Evolutionary conservation across 805 yeast genomes (phyloP), one percentile per base, ranked within the genome.

Genomic region (Hanseniaspora hatyaiensis): DNA sequence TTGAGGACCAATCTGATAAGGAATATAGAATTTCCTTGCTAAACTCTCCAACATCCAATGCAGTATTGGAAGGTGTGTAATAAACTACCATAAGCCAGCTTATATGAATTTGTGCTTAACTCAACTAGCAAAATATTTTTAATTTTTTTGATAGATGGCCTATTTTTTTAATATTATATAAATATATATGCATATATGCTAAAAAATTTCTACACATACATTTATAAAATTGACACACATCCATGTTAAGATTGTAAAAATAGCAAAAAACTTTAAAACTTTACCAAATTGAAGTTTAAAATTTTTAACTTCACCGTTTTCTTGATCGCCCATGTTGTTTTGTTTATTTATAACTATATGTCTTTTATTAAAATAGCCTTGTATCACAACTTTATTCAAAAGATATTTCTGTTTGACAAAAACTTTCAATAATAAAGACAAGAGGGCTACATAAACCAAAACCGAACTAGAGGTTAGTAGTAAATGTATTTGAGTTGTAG

Each of bases 1-100:
- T 63, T 4, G 64, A 61, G 32, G 67, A 63, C 47, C 66, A 55
- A 44, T 65, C 63, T 31, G 41, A 54, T 5, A 49, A 51, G 19
- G 55, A 65, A 31, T 63, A 57, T 51, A 53, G 54, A 26, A 50
- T 50, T 23, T 57, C 59, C 3, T 44, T 59, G 12, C 36, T 46
- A 40, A 53, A 52, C 13, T 52, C 58, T 8, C 62, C 64, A 6
- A 52, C 45, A 9, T 58, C 59, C 1, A 51, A 52, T 12, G 55
- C 65, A 1, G 53, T 63, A 18, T 51, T 63, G 18, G 65, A 62
- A 44, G 65, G 58, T 47, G 45, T 53, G 24, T 57, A 52, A n/a
- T n/a, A n/a, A n/a, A n/a, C n/a, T n/a, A n/a, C n/a, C n/a, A n/a
- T n/a, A n/a, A n/a, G n/a, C n/a, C n/a, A n/a, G n/a, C n/a, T n/a